phyloP scores from a whole-genome alignment of 257 asterid species.

The Fraxinus cuspidata region DNA sequence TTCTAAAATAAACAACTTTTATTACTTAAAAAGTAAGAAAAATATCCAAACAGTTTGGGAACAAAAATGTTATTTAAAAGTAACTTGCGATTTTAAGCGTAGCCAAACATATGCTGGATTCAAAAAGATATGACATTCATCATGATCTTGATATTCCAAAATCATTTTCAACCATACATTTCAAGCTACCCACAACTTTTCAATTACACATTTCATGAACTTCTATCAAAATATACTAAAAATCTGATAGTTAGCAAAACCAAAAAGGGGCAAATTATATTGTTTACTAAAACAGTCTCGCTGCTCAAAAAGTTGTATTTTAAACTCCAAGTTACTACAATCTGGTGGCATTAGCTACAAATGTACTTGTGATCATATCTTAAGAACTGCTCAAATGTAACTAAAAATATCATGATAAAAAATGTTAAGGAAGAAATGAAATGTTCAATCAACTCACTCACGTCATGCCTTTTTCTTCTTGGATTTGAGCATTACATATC shows the following conservation, averaged over 20 bases:
- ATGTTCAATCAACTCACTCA: slow-evolving; percentile 10
- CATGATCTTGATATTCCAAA: not conserved
- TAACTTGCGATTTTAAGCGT: not conserved
- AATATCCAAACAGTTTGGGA: not conserved
- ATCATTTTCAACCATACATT: too few species aligned
- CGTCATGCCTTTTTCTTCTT: slow-evolving; percentile 73
- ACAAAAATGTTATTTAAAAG: too few species aligned
- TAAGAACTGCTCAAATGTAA: not conserved
- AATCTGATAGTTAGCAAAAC: too few species aligned
- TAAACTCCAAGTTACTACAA: not conserved
- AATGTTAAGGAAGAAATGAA: not conserved
- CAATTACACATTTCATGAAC: too few species aligned
- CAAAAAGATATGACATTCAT: not conserved
- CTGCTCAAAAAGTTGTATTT: too few species aligned
- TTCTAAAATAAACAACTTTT: too few species aligned
- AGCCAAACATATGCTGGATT: not conserved
- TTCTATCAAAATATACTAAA: too few species aligned
- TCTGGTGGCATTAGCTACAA: not conserved
- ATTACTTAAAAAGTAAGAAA: not conserved
- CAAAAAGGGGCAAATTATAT: too few species aligned
- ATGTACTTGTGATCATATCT: not conserved
- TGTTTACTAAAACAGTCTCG: too few species aligned
- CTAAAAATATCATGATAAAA: not conserved
- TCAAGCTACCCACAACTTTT: too few species aligned
- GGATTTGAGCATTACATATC: slow-evolving; percentile 84